These are phyloP conservation scores for Malus hybrid DNA, from an alignment of 331 rosid genomes.

Conservation along the genomic window DNA sequence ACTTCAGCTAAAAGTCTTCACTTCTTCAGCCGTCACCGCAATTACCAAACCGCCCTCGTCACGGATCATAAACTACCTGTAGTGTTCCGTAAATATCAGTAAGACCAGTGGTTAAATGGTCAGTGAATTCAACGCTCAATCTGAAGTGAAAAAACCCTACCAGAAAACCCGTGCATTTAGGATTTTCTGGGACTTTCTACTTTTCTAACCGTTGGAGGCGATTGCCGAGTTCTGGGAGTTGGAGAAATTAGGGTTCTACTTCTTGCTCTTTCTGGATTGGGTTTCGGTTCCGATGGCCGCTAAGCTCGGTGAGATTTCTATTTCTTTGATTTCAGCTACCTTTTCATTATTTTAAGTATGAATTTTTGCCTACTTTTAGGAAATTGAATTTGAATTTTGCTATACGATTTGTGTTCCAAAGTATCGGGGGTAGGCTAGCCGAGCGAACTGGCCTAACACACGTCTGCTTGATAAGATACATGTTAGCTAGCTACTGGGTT, in stretches of 20 bases:
- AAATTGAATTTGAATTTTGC: background rate
- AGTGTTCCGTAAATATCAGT: background rate
- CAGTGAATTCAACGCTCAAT: background rate
- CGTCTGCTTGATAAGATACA: background rate
- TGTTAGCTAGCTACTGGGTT: background rate
- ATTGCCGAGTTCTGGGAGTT: conserved; percentile 1
- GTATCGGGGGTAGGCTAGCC: background rate
- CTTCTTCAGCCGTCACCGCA: background rate
- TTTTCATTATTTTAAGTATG: background rate
- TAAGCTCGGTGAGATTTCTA: conserved; percentile 12
- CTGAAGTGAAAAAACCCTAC: background rate
- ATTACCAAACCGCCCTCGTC: conserved; percentile 10
- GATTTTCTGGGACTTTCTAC: background rate
- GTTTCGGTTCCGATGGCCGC: conserved; percentile 16
- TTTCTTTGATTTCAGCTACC: background rate
- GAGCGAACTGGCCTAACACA: background rate
- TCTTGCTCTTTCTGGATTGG: conserved; percentile 15
- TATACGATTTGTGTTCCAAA: background rate
- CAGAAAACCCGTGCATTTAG: background rate
- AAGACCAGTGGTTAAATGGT: background rate
- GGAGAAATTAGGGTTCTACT: background rate
- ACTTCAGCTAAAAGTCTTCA: background rate
- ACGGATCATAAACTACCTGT: background rate
- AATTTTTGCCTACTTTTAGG: background rate
- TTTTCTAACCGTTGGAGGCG: conserved; percentile 2